Evolutionary conservation across 2,329 filamentous ascomycete species (phyloP), one percentile per base, ranked within the genome.

Genomic region (Didymellaceae sp.): DNA sequence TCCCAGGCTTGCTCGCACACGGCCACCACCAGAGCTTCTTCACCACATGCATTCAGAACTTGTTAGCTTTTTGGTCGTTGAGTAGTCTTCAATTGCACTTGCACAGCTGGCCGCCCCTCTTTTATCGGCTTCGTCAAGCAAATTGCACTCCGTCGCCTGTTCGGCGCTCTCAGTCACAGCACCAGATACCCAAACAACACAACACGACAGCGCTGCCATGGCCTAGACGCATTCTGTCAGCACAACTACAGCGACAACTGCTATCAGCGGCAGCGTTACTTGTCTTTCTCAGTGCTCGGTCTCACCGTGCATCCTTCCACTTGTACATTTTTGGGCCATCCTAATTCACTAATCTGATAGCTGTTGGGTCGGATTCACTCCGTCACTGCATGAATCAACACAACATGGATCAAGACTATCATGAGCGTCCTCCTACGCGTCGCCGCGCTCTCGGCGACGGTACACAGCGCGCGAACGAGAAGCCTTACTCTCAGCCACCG

Each of bases 21-120:
- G 13, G 52, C 54, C 43, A 31, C 55, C 44, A 38, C 38, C 42
- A 35, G 42, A 42, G 42, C 54, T 44, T 52, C 55, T 55, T 49
- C 55, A 56, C 31, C 46, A 37, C 40, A 54, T 53, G 54, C 62
- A 59, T 62, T 64, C 64, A 62, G 63, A 62, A 61, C 61, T 63
- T 67, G 63, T 66, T 69, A 66, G 61, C 57, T 60, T 68, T 69
- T 68, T 68, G 64, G 63, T 55, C 57, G 45, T 57, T 57, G 46
- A 58, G 44, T 51, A 63, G 54, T 40, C 34, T 52, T 62, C 57
- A 56, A 57, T 65, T 65, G 61, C 55, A 55, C 52, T 53, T 55
- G 55, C 55, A 58, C 58, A 55, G 55, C 58, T 52, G 51, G 61
- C 63, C 56, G 61, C 51, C 66, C 56, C 48, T 70, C 66, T 50